Base-by-base conservation (phyloP, 192 early-diverging fungal genomes). In the Chytriomyces confervae region DNA sequence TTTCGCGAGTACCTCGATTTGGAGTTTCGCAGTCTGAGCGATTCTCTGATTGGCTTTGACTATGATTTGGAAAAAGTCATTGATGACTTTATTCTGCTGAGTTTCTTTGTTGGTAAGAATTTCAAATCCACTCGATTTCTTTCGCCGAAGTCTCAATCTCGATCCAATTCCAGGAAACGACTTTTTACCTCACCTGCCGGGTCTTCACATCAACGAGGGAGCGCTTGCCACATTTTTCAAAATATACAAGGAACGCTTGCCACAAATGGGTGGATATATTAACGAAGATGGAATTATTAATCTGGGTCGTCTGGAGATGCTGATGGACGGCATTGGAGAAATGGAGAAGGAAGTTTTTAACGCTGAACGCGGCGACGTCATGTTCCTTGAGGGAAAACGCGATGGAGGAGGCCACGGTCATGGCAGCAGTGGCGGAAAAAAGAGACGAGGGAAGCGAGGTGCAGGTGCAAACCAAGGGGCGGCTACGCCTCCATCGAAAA, bases 71-170 rank as follows among this genome's bases (percentile, higher is more conserved):
- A 99, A 78, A 79, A 91, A 1, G 92, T 98, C 16, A 92, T 99
- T 79, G 97, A 99, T 77, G 97, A 99, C 82, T 98, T 97, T 91
- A 95, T 98, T 60, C 91, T 99, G 70, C 77, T 99, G 83, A 93
- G 92, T 76, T 98, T 97, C 85, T 99, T 99, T 86, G 95, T 99
- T 18, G 97, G 97, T 62, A 13, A 47, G 74, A 3, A 10, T 36
- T 69, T 69, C 29, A 36, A 47, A 13, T 48, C 36, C 29, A 13
- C 44, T 62, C 36, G 6, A 62, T 74, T 2, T 61, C 69, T 5
- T 3, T 72, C 69, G 16, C 44, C 2, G 46, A 11, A 47, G 2
- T 36, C 29, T 5, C 44, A 8, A n/a, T 69, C 45, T 74, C 13
- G 1, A 7, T 44, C 36, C 44, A 20, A 23, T 57, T 57, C 13